phyloP scores from a whole-genome alignment of 257 asterid species.

The Lycium barbarum region DNA sequence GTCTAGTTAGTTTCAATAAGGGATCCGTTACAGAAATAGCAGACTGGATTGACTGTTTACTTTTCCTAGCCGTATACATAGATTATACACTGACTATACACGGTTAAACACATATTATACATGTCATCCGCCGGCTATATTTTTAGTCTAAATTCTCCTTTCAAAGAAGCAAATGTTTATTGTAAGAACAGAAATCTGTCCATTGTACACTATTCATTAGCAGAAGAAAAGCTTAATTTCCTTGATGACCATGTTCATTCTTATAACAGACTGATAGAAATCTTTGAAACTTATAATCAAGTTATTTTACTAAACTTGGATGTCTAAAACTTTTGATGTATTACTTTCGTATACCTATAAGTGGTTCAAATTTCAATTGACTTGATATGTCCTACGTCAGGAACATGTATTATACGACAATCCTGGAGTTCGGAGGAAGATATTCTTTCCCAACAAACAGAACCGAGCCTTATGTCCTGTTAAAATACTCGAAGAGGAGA shows the following conservation, averaged over 20 bases:
- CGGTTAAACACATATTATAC: too few relatives aligned
- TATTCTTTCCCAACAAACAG: slow-evolving; percentile 39
- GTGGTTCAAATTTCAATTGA: not conserved
- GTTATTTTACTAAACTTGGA: not conserved
- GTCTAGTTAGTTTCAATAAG: not conserved
- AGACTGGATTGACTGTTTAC: not conserved
- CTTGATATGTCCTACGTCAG: not conserved
- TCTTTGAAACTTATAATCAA: not conserved
- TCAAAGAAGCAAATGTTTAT: not conserved
- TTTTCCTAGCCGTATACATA: too few relatives aligned
- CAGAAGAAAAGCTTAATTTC: not conserved
- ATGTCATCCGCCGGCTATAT: too few relatives aligned
- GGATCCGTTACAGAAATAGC: too few relatives aligned
- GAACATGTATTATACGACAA: slow-evolving; percentile 40
- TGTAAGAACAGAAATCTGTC: not conserved
- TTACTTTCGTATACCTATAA: not conserved
- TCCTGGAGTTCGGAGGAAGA: slow-evolving; percentile 40
- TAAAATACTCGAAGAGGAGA: slow-evolving; percentile 45
- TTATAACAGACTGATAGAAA: not conserved
- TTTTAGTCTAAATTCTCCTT: too few relatives aligned
- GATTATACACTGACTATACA: too few relatives aligned
- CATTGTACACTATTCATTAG: not conserved
- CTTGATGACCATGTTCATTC: not conserved
- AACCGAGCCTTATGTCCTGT: slow-evolving; percentile 44
- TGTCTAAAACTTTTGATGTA: not conserved